Conservation (phyloP, 1,139 yeast species). For the Blastobotrys elegans region DNA sequence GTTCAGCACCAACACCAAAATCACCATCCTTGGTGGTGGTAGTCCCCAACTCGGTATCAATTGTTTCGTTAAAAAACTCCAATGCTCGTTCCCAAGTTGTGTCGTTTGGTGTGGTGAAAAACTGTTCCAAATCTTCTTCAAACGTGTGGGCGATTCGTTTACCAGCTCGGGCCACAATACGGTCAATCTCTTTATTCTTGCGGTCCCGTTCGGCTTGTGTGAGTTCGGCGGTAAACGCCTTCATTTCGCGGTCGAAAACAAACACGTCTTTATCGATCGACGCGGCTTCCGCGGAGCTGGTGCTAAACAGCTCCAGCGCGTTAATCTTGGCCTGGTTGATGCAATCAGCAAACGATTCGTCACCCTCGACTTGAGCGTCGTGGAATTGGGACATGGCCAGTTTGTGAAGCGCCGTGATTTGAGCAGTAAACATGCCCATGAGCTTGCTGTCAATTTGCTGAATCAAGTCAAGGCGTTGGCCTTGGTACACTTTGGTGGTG, state of each 20-base stretch:
- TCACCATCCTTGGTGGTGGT: conserved; percentile 37
- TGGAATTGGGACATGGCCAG: conserved; percentile 29
- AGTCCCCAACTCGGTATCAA: conserved; percentile 33
- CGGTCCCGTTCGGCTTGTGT: conserved; percentile 26
- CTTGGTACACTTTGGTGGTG: conserved; percentile 56
- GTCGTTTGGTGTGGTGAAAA: conserved; percentile 37
- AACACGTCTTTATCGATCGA: conserved; percentile 27
- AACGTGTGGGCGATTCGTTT: conserved; percentile 27
- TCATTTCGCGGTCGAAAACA: conserved; percentile 21
- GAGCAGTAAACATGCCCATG: conserved; percentile 39
- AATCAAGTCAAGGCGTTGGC: conserved; percentile 48
- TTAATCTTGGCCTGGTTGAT: conserved; percentile 15
- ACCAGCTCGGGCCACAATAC: conserved; percentile 31
- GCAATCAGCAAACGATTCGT: neutral
- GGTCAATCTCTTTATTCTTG: conserved; percentile 32
- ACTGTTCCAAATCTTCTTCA: conserved; percentile 29
- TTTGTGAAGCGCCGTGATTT: conserved; percentile 37
- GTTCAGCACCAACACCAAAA: conserved; percentile 58
- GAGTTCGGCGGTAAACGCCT: conserved; percentile 28
- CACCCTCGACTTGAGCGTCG: conserved; percentile 15
- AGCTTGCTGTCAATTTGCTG: conserved; percentile 31
- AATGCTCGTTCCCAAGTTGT: conserved; percentile 61
- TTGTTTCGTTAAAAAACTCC: conserved; percentile 43
- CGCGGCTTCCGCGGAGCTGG: conserved; percentile 23
- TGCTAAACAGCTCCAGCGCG: conserved; percentile 20